phyloP scores from a whole-genome alignment of 2,329 filamentous ascomycete species.

The Cercospora sesami region DNA sequence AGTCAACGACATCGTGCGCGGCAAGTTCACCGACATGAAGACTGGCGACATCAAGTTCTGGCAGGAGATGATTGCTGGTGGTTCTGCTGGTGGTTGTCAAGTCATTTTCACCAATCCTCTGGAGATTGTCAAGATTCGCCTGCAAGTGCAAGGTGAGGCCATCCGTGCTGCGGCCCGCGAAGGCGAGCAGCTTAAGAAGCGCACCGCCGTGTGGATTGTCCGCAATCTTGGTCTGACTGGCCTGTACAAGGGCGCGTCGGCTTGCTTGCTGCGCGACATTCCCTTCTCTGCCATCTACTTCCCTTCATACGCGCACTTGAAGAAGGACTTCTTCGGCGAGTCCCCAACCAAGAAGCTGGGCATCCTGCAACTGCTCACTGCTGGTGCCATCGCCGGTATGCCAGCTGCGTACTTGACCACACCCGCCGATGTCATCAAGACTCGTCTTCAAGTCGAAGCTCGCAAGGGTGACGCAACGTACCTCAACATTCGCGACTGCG shows the following conservation, averaged over 20 bases:
- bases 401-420: slow-evolving; percentile 79
- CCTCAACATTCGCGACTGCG: slow-evolving; percentile 82
- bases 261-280: slow-evolving; percentile 91
- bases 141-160: slow-evolving; percentile 95
- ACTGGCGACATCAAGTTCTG: slow-evolving; percentile 69
- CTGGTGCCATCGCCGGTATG: slow-evolving; percentile 76
- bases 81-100: slow-evolving; percentile 87
- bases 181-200: slow-evolving; percentile 76
- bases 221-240: slow-evolving; percentile 90
- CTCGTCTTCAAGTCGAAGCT: slow-evolving; percentile 92
- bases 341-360: slow-evolving; percentile 82
- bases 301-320: slow-evolving; percentile 92
- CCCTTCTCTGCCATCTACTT: slow-evolving; percentile 99
- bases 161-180: slow-evolving; percentile 71
- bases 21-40: slow-evolving; percentile 70
- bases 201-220: slow-evolving; percentile 97
- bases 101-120: slow-evolving; percentile 97
- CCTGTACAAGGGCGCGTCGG: slow-evolving; percentile 93
- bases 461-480: slow-evolving; percentile 91
- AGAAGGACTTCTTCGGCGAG: slow-evolving; percentile 92
- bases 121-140: slow-evolving; percentile 98
- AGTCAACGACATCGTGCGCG: slow-evolving; percentile 89
- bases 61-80: slow-evolving; percentile 83
- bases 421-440: slow-evolving; percentile 99
- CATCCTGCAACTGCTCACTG: slow-evolving; percentile 84